Evolutionary conservation across 2,329 filamentous ascomycete species (phyloP), one percentile per base, ranked within the genome.

Genomic region (Xylariaceae sp.): DNA sequence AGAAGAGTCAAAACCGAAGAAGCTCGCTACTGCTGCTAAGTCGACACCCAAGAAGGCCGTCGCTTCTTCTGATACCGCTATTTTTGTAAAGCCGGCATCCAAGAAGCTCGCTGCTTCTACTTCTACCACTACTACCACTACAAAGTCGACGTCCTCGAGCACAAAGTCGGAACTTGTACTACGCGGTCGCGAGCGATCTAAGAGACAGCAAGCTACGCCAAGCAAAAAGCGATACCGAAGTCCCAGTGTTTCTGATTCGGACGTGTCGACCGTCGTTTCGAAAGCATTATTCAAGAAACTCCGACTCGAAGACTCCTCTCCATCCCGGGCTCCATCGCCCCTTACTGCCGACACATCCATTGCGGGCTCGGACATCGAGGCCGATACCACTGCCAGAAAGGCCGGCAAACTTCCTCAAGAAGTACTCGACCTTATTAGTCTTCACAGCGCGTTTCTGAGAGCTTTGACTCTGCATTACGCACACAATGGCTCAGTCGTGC

Each of bases 361-460:
- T 35, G 74, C 76, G 62, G 73, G 72, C 58, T 77, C 74, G 34
- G 71, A 72, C 13, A 63, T 58, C 62, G 69, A 73, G 53, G 65
- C 69, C 62, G 69, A 71, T 63, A 47, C 58, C 55, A 67, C 72
- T 35, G 57, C 54, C 10, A 51, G 50, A 7, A 68, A 68, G 5
- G n/a, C 57, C 6, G 15, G 42, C 18, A 55, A 59, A 47, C 76
- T 87, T 4, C 83, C 81, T 9, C 70, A 69, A 15, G 82, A 84
- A 66, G 74, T 86, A 47, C 71, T 78, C 59, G 83, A 88, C 53
- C 76, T 91, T 13, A 74, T 89, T 54, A 76, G 81, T 58, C 77
- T 92, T 30, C 84, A 91, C 71, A 77, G 78, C 47, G 80, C 86
- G 9, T 88, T 92, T 65, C 77, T 90, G 59, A 86, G 86, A 68